These are phyloP conservation scores for Amanita phalloides DNA, from an alignment of 768 basidiomycete genomes.

Conservation along the genomic window DNA sequence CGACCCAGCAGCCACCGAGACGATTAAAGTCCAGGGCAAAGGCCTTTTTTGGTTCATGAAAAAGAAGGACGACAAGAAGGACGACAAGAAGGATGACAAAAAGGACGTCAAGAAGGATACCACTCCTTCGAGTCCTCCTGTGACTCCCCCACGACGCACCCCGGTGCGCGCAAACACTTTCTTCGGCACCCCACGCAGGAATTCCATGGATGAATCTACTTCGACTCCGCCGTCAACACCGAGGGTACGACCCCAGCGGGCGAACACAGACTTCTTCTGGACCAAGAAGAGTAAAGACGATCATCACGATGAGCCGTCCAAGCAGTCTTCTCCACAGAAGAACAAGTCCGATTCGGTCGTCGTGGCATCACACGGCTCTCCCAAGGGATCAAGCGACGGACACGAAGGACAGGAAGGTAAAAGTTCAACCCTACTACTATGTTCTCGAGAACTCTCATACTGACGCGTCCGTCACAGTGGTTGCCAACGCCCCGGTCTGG, in stretches of 20 bases:
- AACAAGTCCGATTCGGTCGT: slow-evolving; percentile 13
- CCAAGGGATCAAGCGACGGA: slow-evolving; percentile 7
- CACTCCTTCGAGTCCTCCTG: slow-evolving; percentile 4
- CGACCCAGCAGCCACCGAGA: slow-evolving; percentile 45
- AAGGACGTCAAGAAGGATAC: neutral
- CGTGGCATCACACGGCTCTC: neutral
- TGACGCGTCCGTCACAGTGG: slow-evolving; percentile 21
- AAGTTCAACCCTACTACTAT: neutral
- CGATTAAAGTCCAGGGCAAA: slow-evolving; percentile 47
- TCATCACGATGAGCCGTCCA: slow-evolving; percentile 11
- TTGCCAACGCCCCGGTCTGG: slow-evolving; percentile 62
- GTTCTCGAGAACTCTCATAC: slow-evolving; percentile 3
- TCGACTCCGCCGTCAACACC: neutral
- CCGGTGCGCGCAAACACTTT: slow-evolving; percentile 18
- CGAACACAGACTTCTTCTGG: slow-evolving; percentile 15
- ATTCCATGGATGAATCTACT: slow-evolving; percentile 16
- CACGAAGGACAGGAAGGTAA: slow-evolving; percentile 22
- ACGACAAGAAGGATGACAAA: slow-evolving; percentile 15
- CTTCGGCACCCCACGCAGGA: slow-evolving; percentile 16
- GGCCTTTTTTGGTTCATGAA: slow-evolving; percentile 41
- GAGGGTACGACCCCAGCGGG: slow-evolving; percentile 3
- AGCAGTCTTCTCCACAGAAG: slow-evolving; percentile 19
- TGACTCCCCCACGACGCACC: slow-evolving; percentile 7
- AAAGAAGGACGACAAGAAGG: slow-evolving; percentile 31
- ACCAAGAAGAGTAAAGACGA: slow-evolving; percentile 16